Evolutionary conservation across 2,329 filamentous ascomycete species (phyloP).

Genomic region (Neodidymelliopsis sp.): DNA sequence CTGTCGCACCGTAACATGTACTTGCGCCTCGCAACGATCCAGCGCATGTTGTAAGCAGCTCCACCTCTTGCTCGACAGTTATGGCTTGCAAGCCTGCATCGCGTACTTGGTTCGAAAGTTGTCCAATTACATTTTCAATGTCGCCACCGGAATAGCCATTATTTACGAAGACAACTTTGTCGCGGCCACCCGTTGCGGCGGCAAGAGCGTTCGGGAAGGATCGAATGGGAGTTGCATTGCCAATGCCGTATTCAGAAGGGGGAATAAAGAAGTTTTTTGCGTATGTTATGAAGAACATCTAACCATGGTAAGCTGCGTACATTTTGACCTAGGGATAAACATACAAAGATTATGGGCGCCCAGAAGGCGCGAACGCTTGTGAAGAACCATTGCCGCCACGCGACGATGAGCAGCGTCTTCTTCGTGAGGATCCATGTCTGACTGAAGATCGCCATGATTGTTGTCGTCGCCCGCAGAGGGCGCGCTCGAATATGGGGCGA

Average conservation of each 20-base stretch:
- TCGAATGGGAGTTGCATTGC: conserved; percentile 66
- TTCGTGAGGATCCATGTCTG: conserved; percentile 65
- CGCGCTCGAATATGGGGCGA: conserved; percentile 8
- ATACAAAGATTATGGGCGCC: conserved; percentile 62
- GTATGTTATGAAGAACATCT: conserved; percentile 64
- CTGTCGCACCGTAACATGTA: conserved; percentile 74
- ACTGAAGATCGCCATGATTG: conserved; percentile 49
- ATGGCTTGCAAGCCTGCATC: conserved; percentile 64
- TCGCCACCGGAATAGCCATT: conserved; percentile 72
- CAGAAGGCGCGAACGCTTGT: conserved; percentile 64
- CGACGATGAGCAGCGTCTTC: conserved; percentile 64
- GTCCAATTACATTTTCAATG: conserved; percentile 74
- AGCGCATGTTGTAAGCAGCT: conserved; percentile 69
- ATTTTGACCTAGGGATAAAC: conserved; percentile 2
- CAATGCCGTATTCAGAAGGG: conserved; percentile 77
- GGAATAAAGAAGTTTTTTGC: conserved; percentile 85
- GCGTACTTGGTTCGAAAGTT: conserved; percentile 65
- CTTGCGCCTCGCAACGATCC: conserved; percentile 67
- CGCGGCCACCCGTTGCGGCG: conserved; percentile 64
- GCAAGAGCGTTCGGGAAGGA: conserved; percentile 70
- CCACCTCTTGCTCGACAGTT: conserved; percentile 62
- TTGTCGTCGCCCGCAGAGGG: conserved; percentile 27
- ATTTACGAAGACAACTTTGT: conserved; percentile 81
- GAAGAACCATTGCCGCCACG: conserved; percentile 62
- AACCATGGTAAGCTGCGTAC: conserved; percentile 18